Evolutionary conservation across 2,329 filamentous ascomycete genomes (phyloP).

Genomic region (Fusarium udum): DNA sequence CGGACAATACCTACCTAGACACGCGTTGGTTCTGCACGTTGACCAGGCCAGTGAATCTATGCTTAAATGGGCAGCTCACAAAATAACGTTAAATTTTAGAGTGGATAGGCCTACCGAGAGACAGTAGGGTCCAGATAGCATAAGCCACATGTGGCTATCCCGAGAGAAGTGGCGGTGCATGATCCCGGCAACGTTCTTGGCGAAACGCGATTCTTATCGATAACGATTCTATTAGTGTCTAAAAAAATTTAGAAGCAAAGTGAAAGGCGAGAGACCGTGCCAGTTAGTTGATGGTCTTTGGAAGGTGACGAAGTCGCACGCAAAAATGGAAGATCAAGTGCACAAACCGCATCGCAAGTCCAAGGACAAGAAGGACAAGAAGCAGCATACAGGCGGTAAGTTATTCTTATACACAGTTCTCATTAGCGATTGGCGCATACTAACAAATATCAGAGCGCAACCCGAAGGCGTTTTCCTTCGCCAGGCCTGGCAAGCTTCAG

Average conservation of each 20-base stretch:
- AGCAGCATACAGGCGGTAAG: conserved; percentile 47
- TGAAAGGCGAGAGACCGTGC: conserved; percentile 13
- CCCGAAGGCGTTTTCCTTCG: conserved; percentile 89
- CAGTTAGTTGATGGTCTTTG: conserved; percentile 33
- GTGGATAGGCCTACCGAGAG: neutral
- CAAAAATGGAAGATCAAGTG: conserved; percentile 80
- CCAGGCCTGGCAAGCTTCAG: conserved; percentile 81
- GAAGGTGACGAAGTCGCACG: conserved; percentile 41
- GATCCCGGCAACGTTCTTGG: neutral
- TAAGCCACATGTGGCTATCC: conserved; percentile 12
- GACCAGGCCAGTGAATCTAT: conserved; percentile 13
- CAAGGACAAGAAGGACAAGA: conserved; percentile 85
- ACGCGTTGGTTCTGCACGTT: conserved; percentile 12
- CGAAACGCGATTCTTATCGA: conserved; percentile 22
- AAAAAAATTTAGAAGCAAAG: conserved; percentile 10
- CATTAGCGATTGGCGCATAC: conserved; percentile 20
- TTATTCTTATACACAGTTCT: neutral
- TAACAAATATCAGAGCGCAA: conserved; percentile 68
- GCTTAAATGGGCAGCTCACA: conserved; percentile 34
- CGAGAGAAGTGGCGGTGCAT: neutral
- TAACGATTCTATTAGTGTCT: conserved; percentile 17
- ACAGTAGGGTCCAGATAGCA: neutral
- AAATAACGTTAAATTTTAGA: neutral
- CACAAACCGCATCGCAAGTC: conserved; percentile 86
- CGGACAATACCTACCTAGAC: neutral